A percentile compares a stretch with the other conserved stretches of the same genome.
Conservation (phyloP, 345 rosid genomes). For the Brassica incana region DNA sequence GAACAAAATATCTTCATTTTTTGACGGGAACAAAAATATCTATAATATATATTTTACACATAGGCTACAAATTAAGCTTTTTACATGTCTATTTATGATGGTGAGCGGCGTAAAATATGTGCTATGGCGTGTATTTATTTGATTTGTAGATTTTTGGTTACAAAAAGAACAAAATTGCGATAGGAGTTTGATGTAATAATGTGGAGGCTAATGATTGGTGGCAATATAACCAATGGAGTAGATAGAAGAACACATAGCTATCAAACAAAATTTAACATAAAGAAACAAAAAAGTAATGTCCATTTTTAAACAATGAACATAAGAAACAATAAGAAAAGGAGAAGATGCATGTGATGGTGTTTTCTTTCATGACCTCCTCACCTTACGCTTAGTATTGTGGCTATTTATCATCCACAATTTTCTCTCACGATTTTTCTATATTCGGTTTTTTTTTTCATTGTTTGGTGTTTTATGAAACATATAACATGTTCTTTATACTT, state of each 20-base stretch:
- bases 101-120: slow-evolving; percentile 19
- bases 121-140: slow-evolving; percentile 13
- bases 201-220: slow-evolving; percentile 39
- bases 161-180: slow-evolving; percentile 26
- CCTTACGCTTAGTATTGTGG: slow-evolving; percentile 29
- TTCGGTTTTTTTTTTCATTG: neutral
- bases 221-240: slow-evolving; percentile 21
- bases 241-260: slow-evolving; percentile 8
- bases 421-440: slow-evolving; percentile 7
- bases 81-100: slow-evolving; percentile 28
- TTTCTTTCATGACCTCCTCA: slow-evolving; percentile 32
- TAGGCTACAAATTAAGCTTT: slow-evolving; percentile 10
- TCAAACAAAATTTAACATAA: slow-evolving; percentile 32
- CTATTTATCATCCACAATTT: slow-evolving; percentile 39
- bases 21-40: slow-evolving; percentile 9
- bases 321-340: slow-evolving; percentile 17
- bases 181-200: slow-evolving; percentile 29
- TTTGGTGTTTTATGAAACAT: slow-evolving; percentile 22
- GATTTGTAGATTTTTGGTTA: neutral
- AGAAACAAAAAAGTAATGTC: slow-evolving; percentile 23
- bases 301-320: neutral
- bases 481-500: neutral
- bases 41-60: slow-evolving; percentile 19
- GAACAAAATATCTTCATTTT: neutral
- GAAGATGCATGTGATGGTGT: slow-evolving; percentile 41